Conservation (phyloP, 768 basidiomycete genomes). For the Sporobolomyces roseus region DNA sequence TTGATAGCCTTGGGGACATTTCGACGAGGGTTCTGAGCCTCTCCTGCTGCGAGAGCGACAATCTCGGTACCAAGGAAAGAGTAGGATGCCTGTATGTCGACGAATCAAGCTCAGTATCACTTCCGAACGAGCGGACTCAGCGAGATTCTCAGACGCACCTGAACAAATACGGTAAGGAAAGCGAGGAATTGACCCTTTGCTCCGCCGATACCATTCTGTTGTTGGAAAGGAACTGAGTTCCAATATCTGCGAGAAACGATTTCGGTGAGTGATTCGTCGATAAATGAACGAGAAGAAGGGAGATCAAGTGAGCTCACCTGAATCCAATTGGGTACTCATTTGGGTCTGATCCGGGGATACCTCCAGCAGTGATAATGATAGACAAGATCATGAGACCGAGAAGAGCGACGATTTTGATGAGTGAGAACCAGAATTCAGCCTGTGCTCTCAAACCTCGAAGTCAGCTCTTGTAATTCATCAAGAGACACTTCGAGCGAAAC, state of each 20-base stretch:
- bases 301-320: too few species aligned
- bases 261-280: too few species aligned
- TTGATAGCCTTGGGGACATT: slow-evolving; percentile 64
- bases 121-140: not conserved
- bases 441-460: too few species aligned
- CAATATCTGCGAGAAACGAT: slow-evolving; percentile 1
- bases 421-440: slow-evolving; percentile 50
- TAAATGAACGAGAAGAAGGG: too few species aligned
- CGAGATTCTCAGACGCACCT: not conserved
- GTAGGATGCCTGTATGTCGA: slow-evolving; percentile 46
- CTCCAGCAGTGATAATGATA: slow-evolving; percentile 49
- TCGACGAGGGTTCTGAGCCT: slow-evolving; percentile 53
- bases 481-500: too few species aligned
- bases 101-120: not conserved
- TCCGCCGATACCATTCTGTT: slow-evolving; percentile 54
- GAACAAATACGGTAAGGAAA: slow-evolving; percentile 54
- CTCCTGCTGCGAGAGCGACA: slow-evolving; percentile 53
- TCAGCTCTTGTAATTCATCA: too few species aligned
- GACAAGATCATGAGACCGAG: slow-evolving; percentile 49
- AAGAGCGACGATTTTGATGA: slow-evolving; percentile 51
- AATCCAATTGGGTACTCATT: slow-evolving; percentile 47
- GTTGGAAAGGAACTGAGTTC: slow-evolving; percentile 30
- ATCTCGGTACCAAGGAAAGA: slow-evolving; percentile 60
- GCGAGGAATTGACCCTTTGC: slow-evolving; percentile 61
- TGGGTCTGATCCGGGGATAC: slow-evolving; percentile 46